Conservation (phyloP, 495 filamentous ascomycete genomes). For the Pyrenopolyporus hunteri region DNA sequence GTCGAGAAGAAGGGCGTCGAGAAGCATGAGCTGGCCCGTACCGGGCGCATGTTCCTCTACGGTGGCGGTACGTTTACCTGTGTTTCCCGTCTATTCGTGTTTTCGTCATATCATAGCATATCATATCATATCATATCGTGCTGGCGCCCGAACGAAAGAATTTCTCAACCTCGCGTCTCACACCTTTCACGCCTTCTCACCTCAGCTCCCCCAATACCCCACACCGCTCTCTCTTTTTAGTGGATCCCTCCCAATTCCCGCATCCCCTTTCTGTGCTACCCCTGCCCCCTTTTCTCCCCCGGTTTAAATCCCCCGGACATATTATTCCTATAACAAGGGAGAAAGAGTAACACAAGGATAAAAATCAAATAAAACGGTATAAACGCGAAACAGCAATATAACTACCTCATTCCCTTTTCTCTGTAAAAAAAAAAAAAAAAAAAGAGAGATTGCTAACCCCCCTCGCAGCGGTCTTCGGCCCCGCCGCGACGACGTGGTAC, state of each 20-base stretch:
- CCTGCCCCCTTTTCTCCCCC: background rate
- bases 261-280: background rate
- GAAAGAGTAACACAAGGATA: background rate
- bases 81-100: slow-evolving; percentile 7
- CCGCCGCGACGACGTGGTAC: slow-evolving; percentile 90
- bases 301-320: no score
- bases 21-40: slow-evolving; percentile 82
- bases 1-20: slow-evolving; percentile 80
- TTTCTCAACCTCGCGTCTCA: slow-evolving; percentile 18
- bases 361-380: background rate
- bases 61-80: slow-evolving; percentile 77
- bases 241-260: slow-evolving; percentile 18
- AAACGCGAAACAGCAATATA: no score
- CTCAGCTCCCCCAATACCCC: slow-evolving; percentile 11
- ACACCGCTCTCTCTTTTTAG: slow-evolving; percentile 15
- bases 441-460: slow-evolving; percentile 17
- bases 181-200: slow-evolving; percentile 12
- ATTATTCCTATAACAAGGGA: background rate
- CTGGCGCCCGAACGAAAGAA: no score
- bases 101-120: background rate
- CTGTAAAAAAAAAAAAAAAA: background rate
- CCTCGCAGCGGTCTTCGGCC: slow-evolving; percentile 80
- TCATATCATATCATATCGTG: background rate
- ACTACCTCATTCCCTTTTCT: no score
- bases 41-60: slow-evolving; percentile 89